Percentiles rank a stretch among this genome's conserved stretches.
Evolutionary conservation across 2,329 filamentous ascomycete genomes (phyloP).

Genomic region (Aspergillus cejpii): DNA sequence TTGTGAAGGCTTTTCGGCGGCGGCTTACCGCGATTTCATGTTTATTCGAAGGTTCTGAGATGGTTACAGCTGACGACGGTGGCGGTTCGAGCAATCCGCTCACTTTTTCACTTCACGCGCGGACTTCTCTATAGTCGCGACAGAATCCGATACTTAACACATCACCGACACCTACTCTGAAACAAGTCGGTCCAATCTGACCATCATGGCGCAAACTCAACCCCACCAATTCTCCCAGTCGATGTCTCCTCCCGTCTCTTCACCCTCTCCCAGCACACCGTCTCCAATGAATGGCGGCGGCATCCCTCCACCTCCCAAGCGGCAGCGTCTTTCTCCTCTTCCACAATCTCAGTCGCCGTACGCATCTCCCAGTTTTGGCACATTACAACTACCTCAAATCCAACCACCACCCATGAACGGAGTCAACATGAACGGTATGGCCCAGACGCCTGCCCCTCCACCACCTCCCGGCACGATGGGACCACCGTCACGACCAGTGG

Average conservation of each 20-base stretch:
- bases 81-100: conserved; percentile 37
- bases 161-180: conserved; percentile 12
- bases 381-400: conserved; percentile 41
- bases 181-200: conserved; percentile 4
- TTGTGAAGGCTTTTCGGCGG: conserved; percentile 1
- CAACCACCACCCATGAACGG: conserved; percentile 31
- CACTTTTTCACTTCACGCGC: conserved; percentile 30
- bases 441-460: conserved; percentile 41
- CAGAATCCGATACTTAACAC: conserved; percentile 18
- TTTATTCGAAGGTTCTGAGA: conserved; percentile 26
- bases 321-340: conserved; percentile 63
- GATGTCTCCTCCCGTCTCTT: conserved; percentile 58
- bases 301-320: conserved; percentile 65
- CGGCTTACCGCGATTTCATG: conserved; percentile 14
- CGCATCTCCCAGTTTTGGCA: conserved; percentile 52
- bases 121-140: conserved; percentile 20
- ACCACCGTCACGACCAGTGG: conserved; percentile 54
- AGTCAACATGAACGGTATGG: conserved; percentile 48
- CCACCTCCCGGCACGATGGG: conserved; percentile 50
- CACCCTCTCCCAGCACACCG: conserved; percentile 55
- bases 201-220: conserved; percentile 56
- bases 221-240: conserved; percentile 47
- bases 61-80: conserved; percentile 33
- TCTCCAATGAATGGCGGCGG: conserved; percentile 43
- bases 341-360: conserved; percentile 59